Evolutionary conservation across 2,329 filamentous ascomycete species (phyloP), one percentile per base, ranked within the genome.

Genomic region (Leptographium galeiforme): DNA sequence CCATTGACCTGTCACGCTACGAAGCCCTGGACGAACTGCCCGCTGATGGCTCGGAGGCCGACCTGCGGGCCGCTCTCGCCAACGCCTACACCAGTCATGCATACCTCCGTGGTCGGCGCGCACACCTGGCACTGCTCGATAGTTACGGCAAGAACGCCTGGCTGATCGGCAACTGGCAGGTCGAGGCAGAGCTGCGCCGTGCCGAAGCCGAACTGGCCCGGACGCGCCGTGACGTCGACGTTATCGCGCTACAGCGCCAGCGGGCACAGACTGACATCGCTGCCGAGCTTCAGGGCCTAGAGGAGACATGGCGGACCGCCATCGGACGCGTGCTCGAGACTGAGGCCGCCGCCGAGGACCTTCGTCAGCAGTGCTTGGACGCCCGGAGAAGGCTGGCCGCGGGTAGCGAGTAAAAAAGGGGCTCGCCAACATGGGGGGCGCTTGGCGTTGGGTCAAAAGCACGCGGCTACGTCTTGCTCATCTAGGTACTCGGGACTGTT

Each of bases 131-230:
- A 1, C 75, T 95, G n/a, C 78, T 95, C 19, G 87, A 93, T 62
- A 76, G 76, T 50, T 84, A 84, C 67, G 93, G 91, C 60, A 88
- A 88, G 70, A 95, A 95, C 67, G 85, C 88, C 11, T 97, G 93
- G 91, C 74, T 98, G 53, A 77, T 95, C 10, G 81, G 81, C 63
- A 98, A 98, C 67, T 80, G 84, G 61, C 81, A 87, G 60, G 68
- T 89, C 19, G 91, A 96, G 69, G 79, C 80, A 45, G 77, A 88
- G 44, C 68, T 94, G 51, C 75, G 76, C 50, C 67, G 67, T 13
- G 63, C 94, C 32, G 91, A 97, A 73, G 73, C 74, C 46, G 89
- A 95, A 62, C 73, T 97, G 50, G 82, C 81, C 14, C 75, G 73
- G 41, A 71, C 78, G 19, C 84, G 82, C 66, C 74, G 77, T 55